Evolutionary conservation across 208 protist genomes (phyloP).

Genomic region (Vickermania spadyakhi): DNA sequence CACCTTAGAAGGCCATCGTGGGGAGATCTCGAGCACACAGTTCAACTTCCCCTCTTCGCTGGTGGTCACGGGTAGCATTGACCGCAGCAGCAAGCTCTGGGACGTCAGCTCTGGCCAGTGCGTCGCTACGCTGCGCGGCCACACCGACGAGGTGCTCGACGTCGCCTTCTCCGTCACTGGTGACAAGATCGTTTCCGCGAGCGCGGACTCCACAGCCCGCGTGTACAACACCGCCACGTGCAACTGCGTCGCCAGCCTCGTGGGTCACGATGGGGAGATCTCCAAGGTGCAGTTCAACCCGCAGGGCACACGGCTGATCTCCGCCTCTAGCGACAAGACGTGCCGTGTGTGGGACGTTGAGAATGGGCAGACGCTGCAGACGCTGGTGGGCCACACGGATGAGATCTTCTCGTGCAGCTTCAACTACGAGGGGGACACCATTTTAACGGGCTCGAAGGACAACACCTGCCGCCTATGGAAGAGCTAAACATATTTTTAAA

Average conservation of each 20-base stretch:
- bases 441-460: constrained; percentile 95
- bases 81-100: constrained; percentile 94
- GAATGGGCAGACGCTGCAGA: constrained; percentile 79
- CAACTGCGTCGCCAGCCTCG: constrained; percentile 76
- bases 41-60: constrained; percentile 91
- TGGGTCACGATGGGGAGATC: constrained; percentile 92
- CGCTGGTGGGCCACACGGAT: constrained; percentile 92
- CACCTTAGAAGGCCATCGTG: constrained; percentile 87
- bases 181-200: constrained; percentile 86
- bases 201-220: constrained; percentile 89
- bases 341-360: constrained; percentile 91
- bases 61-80: constrained; percentile 91
- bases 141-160: constrained; percentile 93
- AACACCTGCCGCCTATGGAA: constrained; percentile 96
- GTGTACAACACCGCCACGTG: constrained; percentile 89
- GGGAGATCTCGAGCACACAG: constrained; percentile 91
- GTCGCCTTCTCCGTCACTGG: constrained; percentile 88
- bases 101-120: constrained; percentile 85
- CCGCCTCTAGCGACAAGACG: constrained; percentile 90
- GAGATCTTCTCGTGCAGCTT: constrained; percentile 96
- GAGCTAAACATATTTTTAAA: constrained; percentile 35
- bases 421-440: constrained; percentile 94
- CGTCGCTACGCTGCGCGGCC: constrained; percentile 82
- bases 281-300: constrained; percentile 95
- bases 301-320: constrained; percentile 91